phyloP scores from a whole-genome alignment of 1,284 basidiomycete genomes.

The Ceratobasidium sp. region DNA sequence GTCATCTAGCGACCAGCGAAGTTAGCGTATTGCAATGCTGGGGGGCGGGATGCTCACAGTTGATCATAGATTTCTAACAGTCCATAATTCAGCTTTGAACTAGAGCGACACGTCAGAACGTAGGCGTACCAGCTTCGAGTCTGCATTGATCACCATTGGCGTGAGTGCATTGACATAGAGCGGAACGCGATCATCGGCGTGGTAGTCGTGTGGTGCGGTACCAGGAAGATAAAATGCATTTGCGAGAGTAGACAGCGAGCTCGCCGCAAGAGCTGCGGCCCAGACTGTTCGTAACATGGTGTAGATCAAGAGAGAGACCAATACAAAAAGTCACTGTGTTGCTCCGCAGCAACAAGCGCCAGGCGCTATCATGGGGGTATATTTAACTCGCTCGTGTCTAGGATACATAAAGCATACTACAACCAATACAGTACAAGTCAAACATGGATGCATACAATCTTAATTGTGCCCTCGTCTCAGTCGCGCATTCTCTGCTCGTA shows the following conservation, averaged over 20 bases:
- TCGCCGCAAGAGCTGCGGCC: slow-evolving; percentile 29
- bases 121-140: slow-evolving; percentile 79
- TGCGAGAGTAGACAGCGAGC: slow-evolving; percentile 47
- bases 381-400: not conserved
- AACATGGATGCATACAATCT: slow-evolving; percentile 12
- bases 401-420: not conserved
- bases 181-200: slow-evolving; percentile 73
- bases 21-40: slow-evolving; percentile 44
- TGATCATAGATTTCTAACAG: slow-evolving; percentile 80
- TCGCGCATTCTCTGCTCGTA: slow-evolving; percentile 75
- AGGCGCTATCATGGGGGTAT: slow-evolving; percentile 14
- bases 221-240: slow-evolving; percentile 76
- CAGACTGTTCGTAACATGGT: slow-evolving; percentile 27
- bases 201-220: slow-evolving; percentile 83
- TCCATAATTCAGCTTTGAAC: slow-evolving; percentile 28
- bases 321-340: not conserved
- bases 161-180: slow-evolving; percentile 88
- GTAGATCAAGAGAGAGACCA: slow-evolving; percentile 29
- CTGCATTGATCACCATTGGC: slow-evolving; percentile 78
- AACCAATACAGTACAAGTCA: slow-evolving; percentile 22
- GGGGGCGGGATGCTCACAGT: slow-evolving; percentile 63
- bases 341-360: slow-evolving; percentile 28
- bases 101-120: slow-evolving; percentile 45
- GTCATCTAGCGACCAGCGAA: slow-evolving; percentile 66
- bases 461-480: slow-evolving; percentile 61